These are phyloP conservation scores for Geranomyces variabilis DNA, from an alignment of 192 early-diverging fungal species.

Conservation along the genomic window DNA sequence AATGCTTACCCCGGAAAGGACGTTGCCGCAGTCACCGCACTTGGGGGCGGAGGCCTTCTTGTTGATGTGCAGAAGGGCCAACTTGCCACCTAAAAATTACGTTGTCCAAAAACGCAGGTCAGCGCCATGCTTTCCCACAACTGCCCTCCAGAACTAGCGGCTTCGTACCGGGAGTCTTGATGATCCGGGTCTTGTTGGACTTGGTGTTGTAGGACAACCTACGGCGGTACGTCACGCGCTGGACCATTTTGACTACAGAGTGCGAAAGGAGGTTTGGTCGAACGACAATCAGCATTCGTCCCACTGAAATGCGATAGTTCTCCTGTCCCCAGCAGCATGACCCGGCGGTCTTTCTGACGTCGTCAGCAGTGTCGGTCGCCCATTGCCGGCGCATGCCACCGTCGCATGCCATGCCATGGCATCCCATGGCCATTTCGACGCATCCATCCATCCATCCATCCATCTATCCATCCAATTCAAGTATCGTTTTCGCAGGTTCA, in stretches of 20 bases:
- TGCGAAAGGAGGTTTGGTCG: background rate
- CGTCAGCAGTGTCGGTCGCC: background rate
- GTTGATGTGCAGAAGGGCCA: slow-evolving; percentile 87
- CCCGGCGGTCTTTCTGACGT: background rate
- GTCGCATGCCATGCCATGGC: too few species aligned
- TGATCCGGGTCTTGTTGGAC: slow-evolving; percentile 81
- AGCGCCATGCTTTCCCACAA: background rate
- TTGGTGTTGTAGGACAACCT: slow-evolving; percentile 88
- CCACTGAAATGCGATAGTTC: background rate
- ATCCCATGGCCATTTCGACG: background rate
- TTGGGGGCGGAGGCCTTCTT: slow-evolving; percentile 91
- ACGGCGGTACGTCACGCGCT: slow-evolving; percentile 83
- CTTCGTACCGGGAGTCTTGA: slow-evolving; percentile 80
- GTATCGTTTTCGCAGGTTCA: slow-evolving; percentile 1
- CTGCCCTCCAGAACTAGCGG: background rate
- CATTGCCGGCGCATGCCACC: background rate
- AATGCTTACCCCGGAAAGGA: slow-evolving; percentile 80
- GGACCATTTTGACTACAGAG: slow-evolving; percentile 60
- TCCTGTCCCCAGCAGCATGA: background rate
- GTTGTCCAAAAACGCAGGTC: background rate
- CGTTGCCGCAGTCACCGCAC: slow-evolving; percentile 96
- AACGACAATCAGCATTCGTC: background rate
- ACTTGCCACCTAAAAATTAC: slow-evolving; percentile 75
- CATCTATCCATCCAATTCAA: slow-evolving; percentile 12
- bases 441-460: background rate